Evolutionary conservation across 2,329 filamentous ascomycete genomes (phyloP).

Genomic region (Sphaerulina populicola): DNA sequence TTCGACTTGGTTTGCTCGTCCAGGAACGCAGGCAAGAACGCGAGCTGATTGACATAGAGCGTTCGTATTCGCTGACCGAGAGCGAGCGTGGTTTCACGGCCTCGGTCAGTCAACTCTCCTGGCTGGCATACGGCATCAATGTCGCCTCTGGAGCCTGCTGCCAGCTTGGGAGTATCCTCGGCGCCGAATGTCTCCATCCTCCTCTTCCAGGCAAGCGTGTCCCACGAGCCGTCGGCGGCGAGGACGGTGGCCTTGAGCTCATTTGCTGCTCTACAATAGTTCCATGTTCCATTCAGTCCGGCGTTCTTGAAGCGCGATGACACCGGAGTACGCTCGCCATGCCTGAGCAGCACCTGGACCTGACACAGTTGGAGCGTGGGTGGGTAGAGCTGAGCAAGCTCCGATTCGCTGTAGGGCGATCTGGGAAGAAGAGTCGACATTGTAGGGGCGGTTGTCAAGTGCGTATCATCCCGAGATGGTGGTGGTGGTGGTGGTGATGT

Average conservation of each 20-base stretch:
- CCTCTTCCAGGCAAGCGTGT: constrained; percentile 55
- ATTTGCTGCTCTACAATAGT: constrained; percentile 74
- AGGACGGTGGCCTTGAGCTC: constrained; percentile 59
- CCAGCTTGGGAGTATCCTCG: constrained; percentile 54
- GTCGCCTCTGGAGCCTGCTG: constrained; percentile 58
- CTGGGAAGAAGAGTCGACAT: constrained; percentile 77
- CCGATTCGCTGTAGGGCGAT: constrained; percentile 67
- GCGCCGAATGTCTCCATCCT: constrained; percentile 73
- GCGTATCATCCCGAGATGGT: constrained; percentile 6
- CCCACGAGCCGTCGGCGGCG: constrained; percentile 49
- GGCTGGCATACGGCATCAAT: constrained; percentile 72
- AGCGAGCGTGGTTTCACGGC: constrained; percentile 43
- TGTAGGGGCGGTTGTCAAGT: constrained; percentile 6
- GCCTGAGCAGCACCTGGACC: constrained; percentile 64
- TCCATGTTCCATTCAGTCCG: constrained; percentile 55
- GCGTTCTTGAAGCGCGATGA: constrained; percentile 75
- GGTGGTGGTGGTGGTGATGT: not conserved
- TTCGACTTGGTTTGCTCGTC: constrained; percentile 29
- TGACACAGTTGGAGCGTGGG: constrained; percentile 69
- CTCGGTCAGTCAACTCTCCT: constrained; percentile 45
- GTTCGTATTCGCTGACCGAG: constrained; percentile 42
- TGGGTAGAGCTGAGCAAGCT: constrained; percentile 76
- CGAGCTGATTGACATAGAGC: constrained; percentile 45
- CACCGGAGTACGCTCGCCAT: constrained; percentile 67
- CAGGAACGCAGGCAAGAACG: constrained; percentile 42